Evolutionary conservation across 495 filamentous ascomycete genomes (phyloP).

Genomic region (Lentithecium fluviatile): DNA sequence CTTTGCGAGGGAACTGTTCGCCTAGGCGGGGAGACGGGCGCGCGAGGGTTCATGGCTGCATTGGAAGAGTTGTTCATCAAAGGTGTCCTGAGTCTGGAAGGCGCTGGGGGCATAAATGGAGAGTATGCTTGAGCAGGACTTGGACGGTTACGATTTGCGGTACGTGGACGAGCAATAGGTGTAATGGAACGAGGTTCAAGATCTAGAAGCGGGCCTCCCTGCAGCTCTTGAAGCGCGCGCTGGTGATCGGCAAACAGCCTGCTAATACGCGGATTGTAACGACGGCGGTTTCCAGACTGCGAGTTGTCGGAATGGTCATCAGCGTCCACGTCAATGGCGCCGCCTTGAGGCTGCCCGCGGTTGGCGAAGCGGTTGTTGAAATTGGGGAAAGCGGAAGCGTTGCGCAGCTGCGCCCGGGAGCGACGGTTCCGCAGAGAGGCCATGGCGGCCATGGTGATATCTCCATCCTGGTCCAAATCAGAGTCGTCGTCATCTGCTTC

Average conservation of each 20-base stretch:
- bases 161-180: constrained; percentile 37
- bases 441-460: constrained; percentile 32
- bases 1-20: background rate
- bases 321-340: constrained; percentile 31
- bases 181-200: constrained; percentile 34
- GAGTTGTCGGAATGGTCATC: constrained; percentile 38
- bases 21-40: constrained; percentile 19
- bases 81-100: constrained; percentile 27
- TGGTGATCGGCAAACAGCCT: constrained; percentile 39
- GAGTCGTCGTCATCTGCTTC: constrained; percentile 39
- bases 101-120: constrained; percentile 25
- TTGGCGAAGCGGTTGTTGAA: constrained; percentile 19
- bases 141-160: constrained; percentile 35
- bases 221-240: constrained; percentile 28
- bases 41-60: constrained; percentile 1
- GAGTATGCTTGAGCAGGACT: constrained; percentile 31
- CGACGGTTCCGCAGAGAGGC: constrained; percentile 26
- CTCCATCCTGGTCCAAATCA: constrained; percentile 35
- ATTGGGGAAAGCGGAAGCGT: constrained; percentile 11
- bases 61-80: constrained; percentile 29
- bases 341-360: constrained; percentile 21
- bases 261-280: constrained; percentile 39
- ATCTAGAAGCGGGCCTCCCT: constrained; percentile 24
- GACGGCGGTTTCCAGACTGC: constrained; percentile 10
- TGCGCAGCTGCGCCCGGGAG: constrained; percentile 35